Evolutionary conservation across 208 protist genomes (phyloP).

Genomic region (Leishmania amazonensis): DNA sequence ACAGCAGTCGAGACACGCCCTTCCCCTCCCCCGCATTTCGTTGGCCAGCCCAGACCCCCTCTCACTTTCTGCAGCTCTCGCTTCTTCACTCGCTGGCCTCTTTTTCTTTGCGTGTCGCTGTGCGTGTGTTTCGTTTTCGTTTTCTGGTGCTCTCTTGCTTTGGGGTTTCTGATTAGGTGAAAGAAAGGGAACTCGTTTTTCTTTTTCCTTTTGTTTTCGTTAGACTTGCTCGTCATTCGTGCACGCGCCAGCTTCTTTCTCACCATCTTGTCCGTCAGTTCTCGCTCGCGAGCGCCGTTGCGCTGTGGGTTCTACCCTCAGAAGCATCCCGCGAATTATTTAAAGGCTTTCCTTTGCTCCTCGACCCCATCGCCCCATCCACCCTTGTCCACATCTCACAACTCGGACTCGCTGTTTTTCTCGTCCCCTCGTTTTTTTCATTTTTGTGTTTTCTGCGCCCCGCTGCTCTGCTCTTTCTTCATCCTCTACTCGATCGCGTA

Average conservation of each 20-base stretch:
- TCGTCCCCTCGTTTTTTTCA: neutral
- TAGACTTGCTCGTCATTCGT: neutral
- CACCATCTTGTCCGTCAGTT: neutral
- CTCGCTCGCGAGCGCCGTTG: neutral
- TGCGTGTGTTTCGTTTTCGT: neutral
- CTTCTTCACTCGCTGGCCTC: neutral
- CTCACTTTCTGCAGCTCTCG: neutral
- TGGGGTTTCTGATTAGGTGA: neutral
- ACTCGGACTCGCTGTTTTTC: neutral
- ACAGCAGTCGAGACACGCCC: neutral
- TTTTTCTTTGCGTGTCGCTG: neutral
- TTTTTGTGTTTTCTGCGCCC: neutral
- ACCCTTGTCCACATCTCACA: neutral
- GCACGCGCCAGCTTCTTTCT: neutral
- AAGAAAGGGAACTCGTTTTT: neutral
- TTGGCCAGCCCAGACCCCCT: neutral
- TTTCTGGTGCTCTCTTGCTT: neutral
- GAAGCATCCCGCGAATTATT: neutral
- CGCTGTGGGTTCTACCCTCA: neutral
- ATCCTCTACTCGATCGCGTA: neutral
- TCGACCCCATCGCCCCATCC: neutral
- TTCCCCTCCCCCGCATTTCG: neutral
- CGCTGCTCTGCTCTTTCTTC: constrained; percentile 3
- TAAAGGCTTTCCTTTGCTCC: neutral
- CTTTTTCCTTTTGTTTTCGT: neutral